Evolutionary conservation across 257 asterid genomes (phyloP), one percentile per base, ranked within the genome.

Genomic region (Solanum pennellii): DNA sequence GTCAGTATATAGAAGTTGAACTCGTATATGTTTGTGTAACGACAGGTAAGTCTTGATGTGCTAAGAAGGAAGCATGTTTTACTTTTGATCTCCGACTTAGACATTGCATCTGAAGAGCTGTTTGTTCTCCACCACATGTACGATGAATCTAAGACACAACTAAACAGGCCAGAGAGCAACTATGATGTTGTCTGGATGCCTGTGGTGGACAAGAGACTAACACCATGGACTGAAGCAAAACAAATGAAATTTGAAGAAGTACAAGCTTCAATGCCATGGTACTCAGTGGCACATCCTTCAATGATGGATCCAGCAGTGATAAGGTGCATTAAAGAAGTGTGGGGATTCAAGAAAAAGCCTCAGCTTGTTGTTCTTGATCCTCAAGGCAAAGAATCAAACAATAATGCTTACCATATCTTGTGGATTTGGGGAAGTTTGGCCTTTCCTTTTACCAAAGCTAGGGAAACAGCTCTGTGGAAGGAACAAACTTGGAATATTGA

Each of bases 101-200:
- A 94, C 3, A 89, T 94, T 35, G 95, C 97, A 2, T 91, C 89
- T 0, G 98, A 96, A 86, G 99, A 95, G 91, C 90, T 96, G 6
- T 88, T 93, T 65, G 87, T 97, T 15, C 98, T 97, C 88, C 98
- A 93, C 77, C 89, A 94, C 87, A 94, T 97, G 88, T 94, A 94
- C 90, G 89, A 89, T 25, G 93, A 91, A 65, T 59, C 91, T 7
- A 86, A 52, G 90, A 91, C 92, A 41, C 91, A 91, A 33, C 60
- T 93, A 25, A 89, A 88, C 60, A 91, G 94, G 86, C 92, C 71
- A 4, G 93, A 90, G 44, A 87, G 94, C 25, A 95, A 92, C 86
- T 94, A 93, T 77, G 99, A 97, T 89, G 93, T 97, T 27, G 95
- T 97, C 1, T 97, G 99, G 99, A 91, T 97, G 66, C 99, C 99